Evolutionary conservation across 2,329 filamentous ascomycete genomes (phyloP).

Genomic region (Aspergillus versicolor): DNA sequence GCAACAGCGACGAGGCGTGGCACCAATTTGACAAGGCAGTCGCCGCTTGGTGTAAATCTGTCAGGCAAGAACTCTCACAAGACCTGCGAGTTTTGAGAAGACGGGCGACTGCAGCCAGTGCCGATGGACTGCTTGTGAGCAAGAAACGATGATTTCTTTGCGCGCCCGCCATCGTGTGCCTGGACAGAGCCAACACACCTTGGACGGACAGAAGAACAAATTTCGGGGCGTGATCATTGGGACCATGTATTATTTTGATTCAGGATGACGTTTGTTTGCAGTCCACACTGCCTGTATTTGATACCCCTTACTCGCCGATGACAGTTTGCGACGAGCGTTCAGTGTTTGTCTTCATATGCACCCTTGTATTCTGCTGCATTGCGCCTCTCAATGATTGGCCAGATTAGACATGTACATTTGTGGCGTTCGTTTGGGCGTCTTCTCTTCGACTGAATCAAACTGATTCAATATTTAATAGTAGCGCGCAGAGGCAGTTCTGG

Average conservation of each 20-base stretch:
- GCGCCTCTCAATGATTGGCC: not conserved
- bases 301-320: constrained; percentile 23
- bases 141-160: not conserved
- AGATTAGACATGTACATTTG: not conserved
- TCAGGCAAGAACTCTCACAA: constrained; percentile 67
- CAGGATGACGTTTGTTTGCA: constrained; percentile 18
- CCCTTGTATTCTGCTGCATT: not conserved
- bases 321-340: constrained; percentile 7
- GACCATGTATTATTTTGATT: constrained; percentile 19
- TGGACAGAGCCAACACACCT: not conserved
- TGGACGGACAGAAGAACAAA: not conserved
- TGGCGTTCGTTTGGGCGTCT: not conserved
- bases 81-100: constrained; percentile 10
- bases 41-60: constrained; percentile 76
- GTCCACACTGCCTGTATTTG: constrained; percentile 18
- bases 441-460: not conserved
- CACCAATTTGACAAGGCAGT: constrained; percentile 78
- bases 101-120: constrained; percentile 12
- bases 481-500: not conserved
- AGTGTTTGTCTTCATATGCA: constrained; percentile 1
- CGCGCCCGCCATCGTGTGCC: not conserved
- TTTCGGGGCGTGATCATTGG: constrained; percentile 17
- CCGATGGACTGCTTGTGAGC: constrained; percentile 8
- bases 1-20: constrained; percentile 67
- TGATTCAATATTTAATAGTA: not conserved